Evolutionary conservation across 2,329 filamentous ascomycete species (phyloP), one percentile per base, ranked within the genome.

Genomic region (Diaporthe sp.): DNA sequence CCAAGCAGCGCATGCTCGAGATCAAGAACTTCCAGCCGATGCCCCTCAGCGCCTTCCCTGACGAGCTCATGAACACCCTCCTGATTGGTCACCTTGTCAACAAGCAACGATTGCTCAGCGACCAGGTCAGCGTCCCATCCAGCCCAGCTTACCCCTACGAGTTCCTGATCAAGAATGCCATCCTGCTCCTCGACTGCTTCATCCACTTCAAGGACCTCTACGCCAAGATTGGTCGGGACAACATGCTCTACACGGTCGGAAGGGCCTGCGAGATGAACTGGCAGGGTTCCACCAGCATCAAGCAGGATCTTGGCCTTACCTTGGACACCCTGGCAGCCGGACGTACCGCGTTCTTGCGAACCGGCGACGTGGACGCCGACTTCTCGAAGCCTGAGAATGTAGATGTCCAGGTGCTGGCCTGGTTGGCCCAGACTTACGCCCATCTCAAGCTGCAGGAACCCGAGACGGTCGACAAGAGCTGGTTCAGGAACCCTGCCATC

Each of bases 211-310:
- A 30, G 9, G 3, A 1, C 4, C 2, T 61, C 8, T 6, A 42
- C 1, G 0, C 2, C 25, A 12, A 3, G 2, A 12, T 44, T 1
- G 58, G 58, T 4, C 25, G n/a, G 7, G 8, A 7, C 15, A 4
- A 2, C 2, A 17, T 30, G 2, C 25, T 61, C 1, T 10, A 4
- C 8, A 1, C 13, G 13, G 37, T 61, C 15, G 37, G 37, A 4
- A 42, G 30, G 15, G 35, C 37, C 17, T 61, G 58, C 30, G 17
- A 19, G 4, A 9, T 56, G 19, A 35, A 30, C 4, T 5, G 19
- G 3, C 9, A n/a, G 30, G 3, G 9, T 2, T 3, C 17, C 10
- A 35, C 3, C 5, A 22, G 8, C 3, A 17, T 56, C 53, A 19
- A n/a, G 30, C 30, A n/a, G 8, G 30, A 12, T 4, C 9, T 56